Evolutionary conservation across 352 stramenopile species (phyloP).

Genomic region (Thalassiosira hispida): DNA sequence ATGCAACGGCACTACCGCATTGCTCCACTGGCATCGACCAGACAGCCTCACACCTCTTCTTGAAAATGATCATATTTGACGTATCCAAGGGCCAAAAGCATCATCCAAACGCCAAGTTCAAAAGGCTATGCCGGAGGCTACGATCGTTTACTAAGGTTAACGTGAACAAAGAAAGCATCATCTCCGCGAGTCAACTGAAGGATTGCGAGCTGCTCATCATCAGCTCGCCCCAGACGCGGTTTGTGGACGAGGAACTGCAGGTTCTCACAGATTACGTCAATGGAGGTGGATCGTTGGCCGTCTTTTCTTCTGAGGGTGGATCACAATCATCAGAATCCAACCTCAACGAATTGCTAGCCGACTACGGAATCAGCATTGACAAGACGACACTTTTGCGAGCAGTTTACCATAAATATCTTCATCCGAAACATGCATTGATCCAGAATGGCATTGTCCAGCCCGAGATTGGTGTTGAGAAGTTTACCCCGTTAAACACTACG

Average conservation of each 20-base stretch:
- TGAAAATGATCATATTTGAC: slow-evolving; percentile 89
- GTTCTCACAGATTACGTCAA: slow-evolving; percentile 91
- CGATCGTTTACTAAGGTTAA: slow-evolving; percentile 90
- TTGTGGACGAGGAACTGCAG: slow-evolving; percentile 45
- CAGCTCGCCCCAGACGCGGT: slow-evolving; percentile 57
- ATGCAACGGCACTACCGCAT: no score
- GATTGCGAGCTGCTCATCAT: slow-evolving; percentile 85
- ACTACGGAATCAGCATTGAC: slow-evolving; percentile 86
- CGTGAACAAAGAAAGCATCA: slow-evolving; percentile 94
- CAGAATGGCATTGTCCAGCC: slow-evolving; percentile 93
- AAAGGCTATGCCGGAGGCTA: slow-evolving; percentile 92
- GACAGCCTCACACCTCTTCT: no score
- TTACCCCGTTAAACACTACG: slow-evolving; percentile 21
- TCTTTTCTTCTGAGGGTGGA: slow-evolving; percentile 92
- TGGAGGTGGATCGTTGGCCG: slow-evolving; percentile 89
- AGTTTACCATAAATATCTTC: slow-evolving; percentile 95
- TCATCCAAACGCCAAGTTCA: slow-evolving; percentile 90
- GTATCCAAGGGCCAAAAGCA: slow-evolving; percentile 93
- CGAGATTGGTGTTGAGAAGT: slow-evolving; percentile 86
- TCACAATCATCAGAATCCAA: slow-evolving; percentile 91
- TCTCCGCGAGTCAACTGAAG: slow-evolving; percentile 87
- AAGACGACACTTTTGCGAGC: slow-evolving; percentile 90
- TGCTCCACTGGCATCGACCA: no score
- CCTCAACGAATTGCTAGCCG: slow-evolving; percentile 93
- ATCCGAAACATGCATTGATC: slow-evolving; percentile 95